Percentiles rank a stretch among this genome's conserved stretches.
These are phyloP conservation scores for Phytophthora pisi DNA, from an alignment of 352 stramenopile genomes.

Conservation along the genomic window DNA sequence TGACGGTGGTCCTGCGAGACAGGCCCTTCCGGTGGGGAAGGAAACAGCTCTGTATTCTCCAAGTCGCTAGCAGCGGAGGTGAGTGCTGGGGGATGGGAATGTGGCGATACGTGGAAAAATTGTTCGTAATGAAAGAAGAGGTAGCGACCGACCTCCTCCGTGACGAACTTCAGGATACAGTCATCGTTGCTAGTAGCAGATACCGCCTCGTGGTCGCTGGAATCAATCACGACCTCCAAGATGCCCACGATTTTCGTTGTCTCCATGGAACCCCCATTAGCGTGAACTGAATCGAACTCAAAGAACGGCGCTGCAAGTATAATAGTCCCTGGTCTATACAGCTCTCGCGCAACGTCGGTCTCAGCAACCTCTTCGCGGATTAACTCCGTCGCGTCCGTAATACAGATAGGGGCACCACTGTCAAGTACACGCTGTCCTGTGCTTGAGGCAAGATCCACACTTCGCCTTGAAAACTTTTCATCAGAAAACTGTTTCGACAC, in stretches of 20 bases:
- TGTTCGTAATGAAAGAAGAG: constrained; percentile 77
- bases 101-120: constrained; percentile 55
- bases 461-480: constrained; percentile 51
- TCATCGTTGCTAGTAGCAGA: constrained; percentile 60
- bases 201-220: constrained; percentile 13
- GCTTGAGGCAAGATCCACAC: constrained; percentile 39
- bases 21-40: constrained; percentile 38
- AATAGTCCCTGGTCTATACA: constrained; percentile 50
- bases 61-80: constrained; percentile 13
- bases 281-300: constrained; percentile 25
- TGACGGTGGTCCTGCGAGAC: constrained; percentile 33
- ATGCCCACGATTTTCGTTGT: constrained; percentile 56
- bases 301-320: constrained; percentile 55
- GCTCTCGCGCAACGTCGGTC: constrained; percentile 33
- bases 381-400: constrained; percentile 29
- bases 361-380: constrained; percentile 20
- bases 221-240: constrained; percentile 64
- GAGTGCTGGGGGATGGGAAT: not conserved
- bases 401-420: constrained; percentile 31
- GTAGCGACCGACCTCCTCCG: constrained; percentile 70
- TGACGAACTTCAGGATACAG: constrained; percentile 69
- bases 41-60: constrained; percentile 30
- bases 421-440: constrained; percentile 43
- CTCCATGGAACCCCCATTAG: constrained; percentile 22
- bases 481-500: constrained; percentile 55